Percentiles rank a stretch among this genome's conserved stretches.
Evolutionary conservation across 2,329 filamentous ascomycete genomes (phyloP).

Genomic region (Biscogniauxia sp.): DNA sequence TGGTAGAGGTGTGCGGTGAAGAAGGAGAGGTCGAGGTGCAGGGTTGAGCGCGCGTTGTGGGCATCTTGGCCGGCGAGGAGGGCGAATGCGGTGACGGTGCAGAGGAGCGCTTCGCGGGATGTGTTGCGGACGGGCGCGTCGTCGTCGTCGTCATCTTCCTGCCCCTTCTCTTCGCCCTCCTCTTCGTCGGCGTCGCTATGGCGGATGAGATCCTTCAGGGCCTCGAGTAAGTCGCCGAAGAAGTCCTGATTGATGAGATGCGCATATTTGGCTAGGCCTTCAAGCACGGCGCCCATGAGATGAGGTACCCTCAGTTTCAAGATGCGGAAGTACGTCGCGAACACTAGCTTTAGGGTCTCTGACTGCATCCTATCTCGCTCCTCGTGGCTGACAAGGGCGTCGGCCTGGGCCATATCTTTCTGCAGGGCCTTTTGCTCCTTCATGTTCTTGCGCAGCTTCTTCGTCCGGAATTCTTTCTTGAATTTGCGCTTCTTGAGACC

Average conservation of each 20-base stretch:
- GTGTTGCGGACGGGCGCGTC: constrained; percentile 61
- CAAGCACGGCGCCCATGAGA: constrained; percentile 95
- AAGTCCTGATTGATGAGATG: constrained; percentile 99
- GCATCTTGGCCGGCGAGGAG: constrained; percentile 92
- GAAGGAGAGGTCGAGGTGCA: constrained; percentile 90
- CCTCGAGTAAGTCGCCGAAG: constrained; percentile 93
- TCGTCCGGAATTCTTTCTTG: constrained; percentile 84
- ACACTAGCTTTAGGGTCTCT: constrained; percentile 93
- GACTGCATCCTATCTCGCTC: constrained; percentile 92
- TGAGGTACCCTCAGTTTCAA: constrained; percentile 77
- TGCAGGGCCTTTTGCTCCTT: constrained; percentile 86
- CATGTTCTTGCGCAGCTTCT: constrained; percentile 76
- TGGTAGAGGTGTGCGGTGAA: constrained; percentile 94
- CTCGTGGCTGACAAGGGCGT: constrained; percentile 87
- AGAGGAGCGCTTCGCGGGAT: constrained; percentile 84
- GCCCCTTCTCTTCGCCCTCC: constrained; percentile 42
- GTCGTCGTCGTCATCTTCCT: constrained; percentile 42
- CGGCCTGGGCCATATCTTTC: constrained; percentile 90
- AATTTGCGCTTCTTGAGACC: constrained; percentile 56
- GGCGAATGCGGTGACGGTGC: constrained; percentile 95
- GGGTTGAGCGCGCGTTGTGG: constrained; percentile 73
- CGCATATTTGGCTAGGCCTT: constrained; percentile 89
- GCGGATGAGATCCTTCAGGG: constrained; percentile 85
- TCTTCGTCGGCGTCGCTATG: constrained; percentile 62
- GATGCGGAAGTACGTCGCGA: constrained; percentile 92